Conservation (phyloP, 73 alveolate genomes). For the Symbiodinium pilosum region DNA sequence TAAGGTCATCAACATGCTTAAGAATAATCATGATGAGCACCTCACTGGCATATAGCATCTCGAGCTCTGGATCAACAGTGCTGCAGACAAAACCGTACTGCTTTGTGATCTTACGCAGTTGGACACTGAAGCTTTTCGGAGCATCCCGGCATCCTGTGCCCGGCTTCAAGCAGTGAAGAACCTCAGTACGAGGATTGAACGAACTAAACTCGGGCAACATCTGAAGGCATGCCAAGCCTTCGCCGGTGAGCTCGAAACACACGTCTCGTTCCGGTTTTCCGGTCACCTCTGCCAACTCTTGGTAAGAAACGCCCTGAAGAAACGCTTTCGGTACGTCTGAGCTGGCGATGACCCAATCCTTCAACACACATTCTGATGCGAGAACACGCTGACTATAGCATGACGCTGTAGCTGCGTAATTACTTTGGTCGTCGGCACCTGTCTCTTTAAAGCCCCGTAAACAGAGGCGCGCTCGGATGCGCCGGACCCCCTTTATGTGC, state of each 20-base stretch:
- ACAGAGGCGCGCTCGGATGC: conserved; percentile 8
- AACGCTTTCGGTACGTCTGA: neutral
- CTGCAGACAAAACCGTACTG: neutral
- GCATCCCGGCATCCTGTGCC: conserved; percentile 51
- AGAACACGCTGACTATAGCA: neutral
- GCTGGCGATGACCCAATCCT: neutral
- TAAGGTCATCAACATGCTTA: conserved; percentile 57
- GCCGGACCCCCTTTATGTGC: neutral
- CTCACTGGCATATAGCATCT: neutral
- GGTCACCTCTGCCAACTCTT: neutral
- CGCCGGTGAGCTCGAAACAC: neutral
- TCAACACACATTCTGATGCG: neutral
- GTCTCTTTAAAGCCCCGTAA: conserved; percentile 44
- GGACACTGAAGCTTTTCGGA: neutral
- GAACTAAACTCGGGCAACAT: neutral
- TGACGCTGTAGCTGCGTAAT: neutral
- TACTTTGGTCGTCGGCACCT: neutral
- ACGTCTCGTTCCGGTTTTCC: neutral
- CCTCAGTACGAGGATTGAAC: neutral
- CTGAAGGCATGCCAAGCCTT: neutral
- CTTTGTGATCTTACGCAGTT: neutral
- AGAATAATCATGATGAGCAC: neutral
- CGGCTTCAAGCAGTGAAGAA: neutral
- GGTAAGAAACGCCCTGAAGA: neutral
- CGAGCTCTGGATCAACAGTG: neutral